Evolutionary conservation across 371 early-diverging fungal species (phyloP).

Genomic region (Rhizopus delemar): DNA sequence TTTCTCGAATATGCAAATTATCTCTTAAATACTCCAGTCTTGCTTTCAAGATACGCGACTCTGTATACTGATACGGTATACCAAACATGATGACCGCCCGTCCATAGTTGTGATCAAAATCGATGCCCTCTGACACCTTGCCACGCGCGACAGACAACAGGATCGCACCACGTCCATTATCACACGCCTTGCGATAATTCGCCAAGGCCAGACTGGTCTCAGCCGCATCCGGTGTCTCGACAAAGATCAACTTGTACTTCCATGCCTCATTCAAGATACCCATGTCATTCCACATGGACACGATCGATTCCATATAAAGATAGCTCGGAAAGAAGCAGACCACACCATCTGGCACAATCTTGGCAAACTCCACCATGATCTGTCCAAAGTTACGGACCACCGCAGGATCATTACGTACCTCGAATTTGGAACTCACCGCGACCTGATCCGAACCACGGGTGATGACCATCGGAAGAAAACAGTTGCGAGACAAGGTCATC

Average conservation of each 20-base stretch:
- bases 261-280: constrained; percentile 93
- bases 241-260: constrained; percentile 97
- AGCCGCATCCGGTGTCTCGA: constrained; percentile 99
- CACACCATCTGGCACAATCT: constrained; percentile 97
- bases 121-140: constrained; percentile 99
- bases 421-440: constrained; percentile 94
- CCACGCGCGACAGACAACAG: constrained; percentile 99
- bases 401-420: constrained; percentile 97
- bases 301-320: constrained; percentile 98
- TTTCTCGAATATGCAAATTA: constrained; percentile 93
- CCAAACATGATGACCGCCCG: constrained; percentile 99
- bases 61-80: constrained; percentile 99
- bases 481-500: constrained; percentile 91
- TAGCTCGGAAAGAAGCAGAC: constrained; percentile 99
- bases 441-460: constrained; percentile 98
- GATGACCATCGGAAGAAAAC: constrained; percentile 96
- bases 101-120: constrained; percentile 99
- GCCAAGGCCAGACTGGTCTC: constrained; percentile 96
- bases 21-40: constrained; percentile 95
- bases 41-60: constrained; percentile 94
- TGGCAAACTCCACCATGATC: constrained; percentile 93
- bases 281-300: constrained; percentile 98
- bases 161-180: constrained; percentile 98
- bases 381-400: constrained; percentile 99
- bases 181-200: constrained; percentile 96